These are phyloP conservation scores for Parascedosporium putredinis DNA, from an alignment of 2,329 filamentous ascomycete genomes.

Conservation along the genomic window DNA sequence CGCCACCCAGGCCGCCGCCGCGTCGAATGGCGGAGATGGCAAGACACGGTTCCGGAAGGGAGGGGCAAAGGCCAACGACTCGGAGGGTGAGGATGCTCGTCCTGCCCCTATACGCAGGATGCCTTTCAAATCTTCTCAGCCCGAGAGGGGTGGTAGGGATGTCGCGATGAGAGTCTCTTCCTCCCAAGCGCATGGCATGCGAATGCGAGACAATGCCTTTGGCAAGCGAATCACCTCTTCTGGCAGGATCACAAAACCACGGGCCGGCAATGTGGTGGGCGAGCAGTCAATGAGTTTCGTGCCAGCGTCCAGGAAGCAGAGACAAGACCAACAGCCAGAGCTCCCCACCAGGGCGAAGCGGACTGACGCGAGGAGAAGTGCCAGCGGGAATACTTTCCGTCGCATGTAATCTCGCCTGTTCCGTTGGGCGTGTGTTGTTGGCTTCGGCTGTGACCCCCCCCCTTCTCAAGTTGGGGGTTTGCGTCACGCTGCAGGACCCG, in stretches of 20 bases:
- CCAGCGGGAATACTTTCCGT: conserved; percentile 66
- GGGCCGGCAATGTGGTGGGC: conserved; percentile 41
- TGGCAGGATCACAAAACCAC: conserved; percentile 33
- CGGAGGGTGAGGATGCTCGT: neutral
- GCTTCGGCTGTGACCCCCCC: neutral
- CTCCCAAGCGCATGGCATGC: conserved; percentile 49
- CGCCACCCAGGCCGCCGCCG: neutral
- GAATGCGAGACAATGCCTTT: conserved; percentile 44
- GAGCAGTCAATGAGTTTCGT: conserved; percentile 65
- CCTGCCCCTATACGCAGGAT: neutral
- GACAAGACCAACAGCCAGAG: conserved; percentile 24
- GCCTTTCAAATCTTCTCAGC: too few species aligned
- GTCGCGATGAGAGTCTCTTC: conserved; percentile 60
- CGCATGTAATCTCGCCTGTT: conserved; percentile 51
- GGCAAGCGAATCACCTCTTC: conserved; percentile 44
- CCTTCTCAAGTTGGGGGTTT: neutral
- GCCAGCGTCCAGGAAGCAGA: conserved; percentile 46
- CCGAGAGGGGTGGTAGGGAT: too few species aligned
- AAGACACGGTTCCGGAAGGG: neutral
- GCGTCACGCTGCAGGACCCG: neutral
- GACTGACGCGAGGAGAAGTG: conserved; percentile 49
- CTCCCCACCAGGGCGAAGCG: conserved; percentile 22
- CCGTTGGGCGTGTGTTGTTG: too few species aligned
- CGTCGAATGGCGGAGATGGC: neutral
- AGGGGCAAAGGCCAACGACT: neutral